These are phyloP conservation scores for Aphanoascus verrucosus DNA, from an alignment of 2,329 filamentous ascomycete genomes.

Conservation along the genomic window DNA sequence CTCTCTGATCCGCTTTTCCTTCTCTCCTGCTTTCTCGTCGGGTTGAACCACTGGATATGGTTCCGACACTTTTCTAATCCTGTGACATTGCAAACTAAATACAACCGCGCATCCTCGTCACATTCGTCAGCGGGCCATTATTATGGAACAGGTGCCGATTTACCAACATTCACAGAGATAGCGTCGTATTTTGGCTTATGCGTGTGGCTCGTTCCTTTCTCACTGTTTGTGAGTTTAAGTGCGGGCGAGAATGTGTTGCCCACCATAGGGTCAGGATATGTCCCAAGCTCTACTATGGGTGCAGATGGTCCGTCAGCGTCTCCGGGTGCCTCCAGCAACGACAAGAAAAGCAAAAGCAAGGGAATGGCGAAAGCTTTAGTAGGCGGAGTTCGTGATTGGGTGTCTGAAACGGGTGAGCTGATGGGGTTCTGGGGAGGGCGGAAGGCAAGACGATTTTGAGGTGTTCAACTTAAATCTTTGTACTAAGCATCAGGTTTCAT, in stretches of 20 bases:
- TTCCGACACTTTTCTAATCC: slow-evolving; percentile 77
- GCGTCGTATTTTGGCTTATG: slow-evolving; percentile 93
- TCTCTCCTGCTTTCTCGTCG: slow-evolving; percentile 69
- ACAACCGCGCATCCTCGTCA: slow-evolving; percentile 38
- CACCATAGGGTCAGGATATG: slow-evolving; percentile 65
- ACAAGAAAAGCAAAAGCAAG: slow-evolving; percentile 40
- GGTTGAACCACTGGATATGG: slow-evolving; percentile 90
- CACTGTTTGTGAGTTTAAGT: slow-evolving; percentile 85
- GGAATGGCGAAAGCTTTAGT: slow-evolving; percentile 55
- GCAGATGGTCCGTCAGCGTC: slow-evolving; percentile 15
- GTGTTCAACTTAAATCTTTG: background rate
- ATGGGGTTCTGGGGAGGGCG: slow-evolving; percentile 54
- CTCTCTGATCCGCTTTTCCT: slow-evolving; percentile 80
- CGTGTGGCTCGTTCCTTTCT: slow-evolving; percentile 93
- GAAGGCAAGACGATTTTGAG: slow-evolving; percentile 40
- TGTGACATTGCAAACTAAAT: slow-evolving; percentile 39
- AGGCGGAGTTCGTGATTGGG: slow-evolving; percentile 49
- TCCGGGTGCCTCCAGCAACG: slow-evolving; percentile 15
- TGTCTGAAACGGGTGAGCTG: slow-evolving; percentile 50
- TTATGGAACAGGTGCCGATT: slow-evolving; percentile 31
- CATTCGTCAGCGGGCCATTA: slow-evolving; percentile 16
- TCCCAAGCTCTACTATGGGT: slow-evolving; percentile 39
- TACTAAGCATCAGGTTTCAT: too few species aligned
- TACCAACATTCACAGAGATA: slow-evolving; percentile 85
- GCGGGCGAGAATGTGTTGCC: slow-evolving; percentile 92